Percentiles rank a stretch among this genome's conserved stretches.
Conservation (phyloP, 208 protist species). For the Strigomonas culicis region DNA sequence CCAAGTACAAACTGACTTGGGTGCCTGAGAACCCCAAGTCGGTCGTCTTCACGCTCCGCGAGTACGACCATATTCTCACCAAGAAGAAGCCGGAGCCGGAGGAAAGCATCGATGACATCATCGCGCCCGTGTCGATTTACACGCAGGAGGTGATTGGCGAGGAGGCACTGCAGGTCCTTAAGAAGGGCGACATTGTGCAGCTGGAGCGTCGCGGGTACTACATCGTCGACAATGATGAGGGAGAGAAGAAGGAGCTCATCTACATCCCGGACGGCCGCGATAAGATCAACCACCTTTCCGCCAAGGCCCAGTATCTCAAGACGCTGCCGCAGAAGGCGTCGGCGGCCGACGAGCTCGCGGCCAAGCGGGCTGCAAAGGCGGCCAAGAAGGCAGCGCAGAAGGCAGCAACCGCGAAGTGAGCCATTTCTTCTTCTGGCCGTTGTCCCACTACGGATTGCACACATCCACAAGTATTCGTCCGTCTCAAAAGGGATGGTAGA, state of each 20-base stretch:
- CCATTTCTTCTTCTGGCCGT: background rate
- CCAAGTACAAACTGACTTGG: slow-evolving; percentile 98
- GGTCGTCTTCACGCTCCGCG: slow-evolving; percentile 71
- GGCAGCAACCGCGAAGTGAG: slow-evolving; percentile 33
- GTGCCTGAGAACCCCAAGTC: slow-evolving; percentile 78
- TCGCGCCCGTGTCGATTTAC: slow-evolving; percentile 88
- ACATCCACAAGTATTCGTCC: background rate
- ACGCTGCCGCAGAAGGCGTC: slow-evolving; percentile 53
- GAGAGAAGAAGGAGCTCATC: slow-evolving; percentile 60
- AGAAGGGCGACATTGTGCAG: slow-evolving; percentile 95
- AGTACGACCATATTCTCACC: slow-evolving; percentile 97
- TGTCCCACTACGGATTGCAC: background rate
- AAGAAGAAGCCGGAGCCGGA: slow-evolving; percentile 96
- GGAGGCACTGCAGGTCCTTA: slow-evolving; percentile 76
- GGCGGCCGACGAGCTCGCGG: slow-evolving; percentile 77
- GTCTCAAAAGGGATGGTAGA: background rate
- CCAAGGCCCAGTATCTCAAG: slow-evolving; percentile 90
- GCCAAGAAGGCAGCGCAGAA: slow-evolving; percentile 86
- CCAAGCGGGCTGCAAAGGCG: slow-evolving; percentile 79
- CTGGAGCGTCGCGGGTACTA: slow-evolving; percentile 98
- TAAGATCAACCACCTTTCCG: slow-evolving; percentile 89
- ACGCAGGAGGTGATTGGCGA: slow-evolving; percentile 83
- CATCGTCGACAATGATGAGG: slow-evolving; percentile 90
- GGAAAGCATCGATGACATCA: slow-evolving; percentile 89
- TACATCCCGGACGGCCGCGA: slow-evolving; percentile 86